A percentile compares a stretch with the other conserved stretches of the same genome.
phyloP scores from a whole-genome alignment of 1,284 basidiomycete genomes.

The Cryptococcus jaspeensis region DNA sequence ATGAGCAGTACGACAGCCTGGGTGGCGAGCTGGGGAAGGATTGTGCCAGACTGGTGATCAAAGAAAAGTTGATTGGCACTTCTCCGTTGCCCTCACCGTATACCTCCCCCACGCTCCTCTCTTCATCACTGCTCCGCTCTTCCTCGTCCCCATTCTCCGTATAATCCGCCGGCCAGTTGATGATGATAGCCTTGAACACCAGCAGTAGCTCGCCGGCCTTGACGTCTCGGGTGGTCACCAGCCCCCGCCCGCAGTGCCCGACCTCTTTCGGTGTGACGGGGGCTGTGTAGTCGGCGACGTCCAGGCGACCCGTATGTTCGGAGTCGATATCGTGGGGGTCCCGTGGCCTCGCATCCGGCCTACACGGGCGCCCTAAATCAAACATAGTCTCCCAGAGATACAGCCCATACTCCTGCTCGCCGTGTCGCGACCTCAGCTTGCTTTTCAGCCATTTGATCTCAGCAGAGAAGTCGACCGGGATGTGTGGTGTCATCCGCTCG shows the following conservation, averaged over 20 bases:
- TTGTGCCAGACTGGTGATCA: neutral
- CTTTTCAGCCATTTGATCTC: too few species aligned
- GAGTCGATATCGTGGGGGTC: too few species aligned
- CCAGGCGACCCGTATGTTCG: neutral
- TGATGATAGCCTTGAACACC: constrained; percentile 4
- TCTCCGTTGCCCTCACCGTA: neutral
- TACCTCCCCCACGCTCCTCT: neutral
- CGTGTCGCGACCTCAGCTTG: too few species aligned
- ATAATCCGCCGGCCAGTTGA: neutral
- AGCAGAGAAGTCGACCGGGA: too few species aligned
- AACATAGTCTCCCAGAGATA: too few species aligned
- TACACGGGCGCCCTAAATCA: too few species aligned
- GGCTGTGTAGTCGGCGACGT: constrained; percentile 6
- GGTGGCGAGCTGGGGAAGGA: neutral
- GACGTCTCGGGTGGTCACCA: constrained; percentile 5
- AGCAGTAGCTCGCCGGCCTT: constrained; percentile 8
- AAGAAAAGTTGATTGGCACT: constrained; percentile 1
- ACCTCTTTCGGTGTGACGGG: neutral
- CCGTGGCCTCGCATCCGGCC: too few species aligned
- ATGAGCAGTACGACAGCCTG: neutral
- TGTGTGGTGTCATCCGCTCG: too few species aligned
- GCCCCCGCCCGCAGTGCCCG: constrained; percentile 4
- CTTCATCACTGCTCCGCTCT: neutral
- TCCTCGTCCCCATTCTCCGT: neutral
- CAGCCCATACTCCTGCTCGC: too few species aligned